These are phyloP conservation scores for Pugionium dolabratum DNA, from an alignment of 345 rosid species.

Conservation along the genomic window DNA sequence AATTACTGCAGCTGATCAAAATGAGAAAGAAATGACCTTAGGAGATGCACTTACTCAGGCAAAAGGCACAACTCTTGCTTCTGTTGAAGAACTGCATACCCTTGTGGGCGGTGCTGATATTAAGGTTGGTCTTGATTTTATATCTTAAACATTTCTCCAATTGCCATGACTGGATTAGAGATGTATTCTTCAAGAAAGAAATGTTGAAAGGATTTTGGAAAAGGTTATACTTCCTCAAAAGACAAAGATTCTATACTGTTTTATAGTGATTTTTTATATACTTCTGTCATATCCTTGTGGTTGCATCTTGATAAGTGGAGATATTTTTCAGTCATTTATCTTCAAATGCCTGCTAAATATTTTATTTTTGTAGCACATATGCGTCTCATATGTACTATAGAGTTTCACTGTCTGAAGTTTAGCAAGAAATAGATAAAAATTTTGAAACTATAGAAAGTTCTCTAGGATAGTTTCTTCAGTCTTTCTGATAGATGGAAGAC, in stretches of 20 bases:
- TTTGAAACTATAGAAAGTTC: not conserved
- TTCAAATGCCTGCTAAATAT: not conserved
- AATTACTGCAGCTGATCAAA: constrained; percentile 52
- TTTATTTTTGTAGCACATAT: not conserved
- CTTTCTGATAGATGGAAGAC: constrained; percentile 17
- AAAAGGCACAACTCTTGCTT: constrained; percentile 74
- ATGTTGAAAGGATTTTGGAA: not conserved
- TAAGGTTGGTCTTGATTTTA: constrained; percentile 53
- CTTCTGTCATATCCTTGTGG: constrained; percentile 5
- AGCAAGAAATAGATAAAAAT: constrained; percentile 4
- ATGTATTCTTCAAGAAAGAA: constrained; percentile 19
- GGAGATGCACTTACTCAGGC: constrained; percentile 80
- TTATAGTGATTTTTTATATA: not conserved
- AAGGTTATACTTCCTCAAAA: constrained; percentile 11
- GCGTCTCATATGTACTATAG: not conserved
- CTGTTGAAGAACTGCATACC: constrained; percentile 93
- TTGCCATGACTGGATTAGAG: constrained; percentile 4
- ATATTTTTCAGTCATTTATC: constrained; percentile 27
- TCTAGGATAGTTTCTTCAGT: constrained; percentile 23
- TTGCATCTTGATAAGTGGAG: constrained; percentile 25
- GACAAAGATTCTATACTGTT: not conserved
- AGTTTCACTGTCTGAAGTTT: constrained; percentile 21
- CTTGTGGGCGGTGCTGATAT: constrained; percentile 99
- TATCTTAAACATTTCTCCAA: constrained; percentile 11
- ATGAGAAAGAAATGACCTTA: constrained; percentile 69